Evolutionary conservation across 192 early-diverging fungal genomes (phyloP).

Genomic region (Cetraspora pellucida): DNA sequence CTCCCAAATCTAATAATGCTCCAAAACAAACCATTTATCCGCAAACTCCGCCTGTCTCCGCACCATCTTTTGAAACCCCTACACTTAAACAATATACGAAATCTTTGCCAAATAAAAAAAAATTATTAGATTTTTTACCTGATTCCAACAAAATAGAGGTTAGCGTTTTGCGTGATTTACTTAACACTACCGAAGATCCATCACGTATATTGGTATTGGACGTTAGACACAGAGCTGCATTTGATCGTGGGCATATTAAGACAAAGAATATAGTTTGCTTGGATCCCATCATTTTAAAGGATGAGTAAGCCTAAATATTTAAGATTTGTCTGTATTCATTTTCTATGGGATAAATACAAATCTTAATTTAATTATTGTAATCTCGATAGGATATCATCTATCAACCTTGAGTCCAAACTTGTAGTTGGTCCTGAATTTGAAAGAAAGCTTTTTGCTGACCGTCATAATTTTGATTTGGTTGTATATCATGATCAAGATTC

Average conservation of each 20-base stretch:
- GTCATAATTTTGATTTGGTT: slow-evolving; percentile 72
- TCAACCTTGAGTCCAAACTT: slow-evolving; percentile 19
- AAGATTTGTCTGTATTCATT: not conserved
- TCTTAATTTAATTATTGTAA: not conserved
- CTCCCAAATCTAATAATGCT: too few relatives aligned
- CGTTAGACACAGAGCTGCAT: slow-evolving; percentile 5
- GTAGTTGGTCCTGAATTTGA: slow-evolving; percentile 52
- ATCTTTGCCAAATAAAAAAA: too few relatives aligned
- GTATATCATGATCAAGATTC: slow-evolving; percentile 72
- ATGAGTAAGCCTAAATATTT: slow-evolving; percentile 19
- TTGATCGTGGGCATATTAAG: slow-evolving; percentile 29
- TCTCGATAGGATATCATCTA: slow-evolving; percentile 11
- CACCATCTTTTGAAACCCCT: too few relatives aligned
- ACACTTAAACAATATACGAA: not conserved
- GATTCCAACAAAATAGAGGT: not conserved
- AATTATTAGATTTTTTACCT: not conserved
- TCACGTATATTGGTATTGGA: slow-evolving; percentile 24
- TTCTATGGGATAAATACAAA: not conserved
- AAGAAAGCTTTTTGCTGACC: slow-evolving; percentile 62
- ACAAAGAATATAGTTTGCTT: slow-evolving; percentile 29
- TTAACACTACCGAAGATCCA: not conserved
- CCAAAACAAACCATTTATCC: too few relatives aligned
- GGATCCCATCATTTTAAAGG: slow-evolving; percentile 21
- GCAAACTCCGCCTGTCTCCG: too few relatives aligned
- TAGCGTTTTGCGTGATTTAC: not conserved